These are phyloP conservation scores for Trichoderma harzianum DNA, from an alignment of 2,329 filamentous ascomycete species.

Conservation along the genomic window DNA sequence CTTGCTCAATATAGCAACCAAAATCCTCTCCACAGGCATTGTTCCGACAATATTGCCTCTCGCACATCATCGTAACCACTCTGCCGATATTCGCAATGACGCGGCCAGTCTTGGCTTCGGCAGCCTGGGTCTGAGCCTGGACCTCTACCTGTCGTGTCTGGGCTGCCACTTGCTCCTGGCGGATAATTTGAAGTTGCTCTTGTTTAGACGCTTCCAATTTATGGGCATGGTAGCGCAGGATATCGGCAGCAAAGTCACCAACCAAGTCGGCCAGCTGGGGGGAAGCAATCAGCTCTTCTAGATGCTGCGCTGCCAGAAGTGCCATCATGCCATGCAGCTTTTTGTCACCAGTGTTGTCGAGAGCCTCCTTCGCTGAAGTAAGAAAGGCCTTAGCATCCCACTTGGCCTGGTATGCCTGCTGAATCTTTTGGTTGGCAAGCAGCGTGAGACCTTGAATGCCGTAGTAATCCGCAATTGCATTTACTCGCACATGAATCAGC, in stretches of 20 bases:
- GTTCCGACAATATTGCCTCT: background rate
- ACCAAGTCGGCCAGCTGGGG: background rate
- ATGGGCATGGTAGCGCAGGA: background rate
- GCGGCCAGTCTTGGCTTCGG: background rate
- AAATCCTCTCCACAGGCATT: background rate
- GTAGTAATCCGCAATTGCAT: constrained; percentile 25
- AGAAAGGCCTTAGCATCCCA: constrained; percentile 7
- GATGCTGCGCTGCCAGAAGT: background rate
- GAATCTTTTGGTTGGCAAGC: constrained; percentile 19
- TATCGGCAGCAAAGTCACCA: background rate
- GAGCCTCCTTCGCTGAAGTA: background rate
- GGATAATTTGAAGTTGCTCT: background rate
- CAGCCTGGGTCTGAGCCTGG: background rate
- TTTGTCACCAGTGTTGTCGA: constrained; percentile 2
- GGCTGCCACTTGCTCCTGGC: background rate
- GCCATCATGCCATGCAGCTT: constrained; percentile 9
- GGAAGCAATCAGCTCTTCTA: background rate
- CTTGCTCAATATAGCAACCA: background rate
- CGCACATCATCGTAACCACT: background rate
- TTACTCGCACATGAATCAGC: constrained; percentile 23
- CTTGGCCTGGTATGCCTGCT: background rate
- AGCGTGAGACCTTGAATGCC: constrained; percentile 18
- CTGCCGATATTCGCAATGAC: background rate
- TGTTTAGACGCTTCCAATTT: background rate
- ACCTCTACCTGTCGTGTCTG: background rate